phyloP scores from a whole-genome alignment of 2,329 filamentous ascomycete species.

The Trichoderma guizhouense region DNA sequence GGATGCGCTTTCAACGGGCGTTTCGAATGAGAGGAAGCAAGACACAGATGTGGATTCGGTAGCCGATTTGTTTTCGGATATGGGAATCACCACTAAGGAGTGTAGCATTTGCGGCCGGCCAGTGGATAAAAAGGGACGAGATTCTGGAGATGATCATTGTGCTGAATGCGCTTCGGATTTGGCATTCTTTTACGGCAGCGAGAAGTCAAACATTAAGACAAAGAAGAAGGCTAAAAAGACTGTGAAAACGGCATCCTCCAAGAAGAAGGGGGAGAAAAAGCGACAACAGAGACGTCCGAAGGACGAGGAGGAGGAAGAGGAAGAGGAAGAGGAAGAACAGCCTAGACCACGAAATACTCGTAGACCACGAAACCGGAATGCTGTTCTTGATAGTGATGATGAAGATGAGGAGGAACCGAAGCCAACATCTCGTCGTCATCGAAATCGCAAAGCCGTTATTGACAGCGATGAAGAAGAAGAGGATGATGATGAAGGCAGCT shows the following conservation, averaged over 20 bases:
- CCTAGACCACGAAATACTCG: constrained; percentile 24
- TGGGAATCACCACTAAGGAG: constrained; percentile 72
- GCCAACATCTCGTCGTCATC: constrained; percentile 33
- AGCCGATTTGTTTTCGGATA: constrained; percentile 79
- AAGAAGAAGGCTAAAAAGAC: constrained; percentile 39
- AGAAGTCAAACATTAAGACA: constrained; percentile 34
- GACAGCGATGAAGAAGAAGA: constrained; percentile 60
- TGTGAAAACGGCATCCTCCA: constrained; percentile 40
- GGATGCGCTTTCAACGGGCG: constrained; percentile 70
- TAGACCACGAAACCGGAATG: constrained; percentile 49
- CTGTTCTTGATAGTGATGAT: constrained; percentile 64
- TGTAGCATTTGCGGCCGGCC: constrained; percentile 80
- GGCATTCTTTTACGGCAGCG: constrained; percentile 54
- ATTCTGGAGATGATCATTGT: constrained; percentile 54
- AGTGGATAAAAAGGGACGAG: constrained; percentile 50
- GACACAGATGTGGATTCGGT: constrained; percentile 74
- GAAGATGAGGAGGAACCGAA: constrained; percentile 41
- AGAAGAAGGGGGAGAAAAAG: constrained; percentile 28
- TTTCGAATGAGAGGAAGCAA: constrained; percentile 47
- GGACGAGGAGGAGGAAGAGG: constrained; percentile 26
- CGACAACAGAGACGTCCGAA: constrained; percentile 38
- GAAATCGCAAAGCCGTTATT: constrained; percentile 55
- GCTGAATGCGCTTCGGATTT: constrained; percentile 73
- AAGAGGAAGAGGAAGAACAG: constrained; percentile 29
- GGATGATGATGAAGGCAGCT: constrained; percentile 65